Evolutionary conservation across 768 basidiomycete species (phyloP).

Genomic region (Tricholoma matsutake): DNA sequence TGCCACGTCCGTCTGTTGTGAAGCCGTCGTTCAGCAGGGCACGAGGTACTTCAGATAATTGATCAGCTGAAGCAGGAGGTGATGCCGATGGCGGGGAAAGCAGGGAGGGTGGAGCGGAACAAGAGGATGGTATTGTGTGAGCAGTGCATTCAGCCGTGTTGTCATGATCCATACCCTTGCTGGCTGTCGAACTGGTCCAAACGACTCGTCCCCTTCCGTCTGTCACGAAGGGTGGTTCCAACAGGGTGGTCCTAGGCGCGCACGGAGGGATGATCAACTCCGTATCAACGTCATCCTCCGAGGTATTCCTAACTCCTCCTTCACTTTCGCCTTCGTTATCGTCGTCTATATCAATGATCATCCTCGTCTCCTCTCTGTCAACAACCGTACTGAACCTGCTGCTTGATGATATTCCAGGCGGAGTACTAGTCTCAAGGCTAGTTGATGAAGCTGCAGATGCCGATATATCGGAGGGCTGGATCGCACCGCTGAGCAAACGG

Average conservation of each 20-base stretch:
- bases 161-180: conserved; percentile 12
- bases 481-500: neutral
- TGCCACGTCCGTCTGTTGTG: neutral
- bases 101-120: neutral
- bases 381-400: conserved; percentile 12
- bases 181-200: conserved; percentile 28
- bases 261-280: neutral
- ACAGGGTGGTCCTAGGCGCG: neutral
- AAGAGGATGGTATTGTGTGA: neutral
- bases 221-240: conserved; percentile 54
- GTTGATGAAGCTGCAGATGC: neutral
- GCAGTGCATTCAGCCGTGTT: neutral
- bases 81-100: neutral
- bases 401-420: conserved; percentile 1
- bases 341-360: conserved; percentile 4
- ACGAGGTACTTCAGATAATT: neutral
- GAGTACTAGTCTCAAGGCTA: neutral
- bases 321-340: neutral
- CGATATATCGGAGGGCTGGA: neutral
- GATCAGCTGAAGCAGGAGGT: neutral
- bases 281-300: neutral
- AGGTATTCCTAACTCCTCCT: neutral
- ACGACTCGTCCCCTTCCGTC: conserved; percentile 65
- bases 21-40: neutral
- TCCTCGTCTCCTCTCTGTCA: conserved; percentile 7